Evolutionary conservation across 2,329 filamentous ascomycete species (phyloP).

Genomic region (Pseudovirgaria hyperparasitica): DNA sequence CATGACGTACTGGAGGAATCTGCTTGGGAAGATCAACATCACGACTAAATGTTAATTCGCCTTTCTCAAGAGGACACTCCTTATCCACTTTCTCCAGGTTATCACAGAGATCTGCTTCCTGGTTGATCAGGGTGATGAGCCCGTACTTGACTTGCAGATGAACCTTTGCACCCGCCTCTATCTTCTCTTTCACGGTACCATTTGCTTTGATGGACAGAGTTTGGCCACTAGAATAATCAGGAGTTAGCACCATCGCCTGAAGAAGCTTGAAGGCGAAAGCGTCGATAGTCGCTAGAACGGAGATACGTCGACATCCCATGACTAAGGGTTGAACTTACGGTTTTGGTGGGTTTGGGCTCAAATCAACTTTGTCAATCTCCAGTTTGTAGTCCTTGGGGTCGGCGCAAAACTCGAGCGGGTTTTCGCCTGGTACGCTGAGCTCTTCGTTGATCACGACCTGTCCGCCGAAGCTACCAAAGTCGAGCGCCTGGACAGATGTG

Average conservation of each 20-base stretch:
- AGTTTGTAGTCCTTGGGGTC: slow-evolving; percentile 60
- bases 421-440: slow-evolving; percentile 66
- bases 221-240: slow-evolving; percentile 47
- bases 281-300: not conserved
- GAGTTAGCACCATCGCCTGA: slow-evolving; percentile 3
- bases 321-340: slow-evolving; percentile 62
- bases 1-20: slow-evolving; percentile 67
- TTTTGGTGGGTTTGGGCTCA: slow-evolving; percentile 73
- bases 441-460: slow-evolving; percentile 39
- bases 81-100: slow-evolving; percentile 80
- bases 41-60: slow-evolving; percentile 61
- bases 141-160: slow-evolving; percentile 85
- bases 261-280: not conserved
- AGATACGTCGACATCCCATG: not conserved
- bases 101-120: slow-evolving; percentile 74
- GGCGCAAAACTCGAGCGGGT: slow-evolving; percentile 69
- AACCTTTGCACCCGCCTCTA: slow-evolving; percentile 71
- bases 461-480: too few relatives aligned
- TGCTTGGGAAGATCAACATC: slow-evolving; percentile 71
- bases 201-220: slow-evolving; percentile 66
- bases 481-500: too few relatives aligned
- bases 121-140: slow-evolving; percentile 76
- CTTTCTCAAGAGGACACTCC: slow-evolving; percentile 76
- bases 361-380: slow-evolving; percentile 63
- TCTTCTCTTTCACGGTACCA: slow-evolving; percentile 58